A percentile compares a stretch with the other conserved stretches of the same genome.
Conservation (phyloP, 177 flowering plant species). For the Vitis hybrid region DNA sequence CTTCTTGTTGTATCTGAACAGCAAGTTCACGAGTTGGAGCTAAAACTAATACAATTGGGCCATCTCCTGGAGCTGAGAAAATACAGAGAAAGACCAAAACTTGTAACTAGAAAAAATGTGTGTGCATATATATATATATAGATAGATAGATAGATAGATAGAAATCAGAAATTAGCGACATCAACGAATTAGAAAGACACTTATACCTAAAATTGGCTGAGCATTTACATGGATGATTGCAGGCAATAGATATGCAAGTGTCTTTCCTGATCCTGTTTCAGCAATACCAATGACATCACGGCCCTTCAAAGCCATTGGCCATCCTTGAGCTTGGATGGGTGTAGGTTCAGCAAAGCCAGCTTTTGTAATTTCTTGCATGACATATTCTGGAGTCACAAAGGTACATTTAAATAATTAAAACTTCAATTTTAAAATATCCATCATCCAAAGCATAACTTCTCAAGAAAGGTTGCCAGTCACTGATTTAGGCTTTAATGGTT, state of each 20-base stretch:
- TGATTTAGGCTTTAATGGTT: too few relatives aligned
- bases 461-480: too few relatives aligned
- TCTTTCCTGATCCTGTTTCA: slow-evolving; percentile 99
- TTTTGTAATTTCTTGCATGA: slow-evolving; percentile 82
- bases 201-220: slow-evolving; percentile 85
- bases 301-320: slow-evolving; percentile 99
- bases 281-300: slow-evolving; percentile 99
- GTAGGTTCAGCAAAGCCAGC: slow-evolving; percentile 99
- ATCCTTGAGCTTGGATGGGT: slow-evolving; percentile 97
- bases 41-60: slow-evolving; percentile 94
- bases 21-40: slow-evolving; percentile 99
- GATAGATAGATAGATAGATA: background rate
- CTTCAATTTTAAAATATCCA: background rate
- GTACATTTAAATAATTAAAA: slow-evolving; percentile 1
- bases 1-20: slow-evolving; percentile 98
- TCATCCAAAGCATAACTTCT: background rate
- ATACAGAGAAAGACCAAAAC: slow-evolving; percentile 15
- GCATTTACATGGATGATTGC: slow-evolving; percentile 99
- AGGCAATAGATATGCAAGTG: slow-evolving; percentile 92
- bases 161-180: background rate
- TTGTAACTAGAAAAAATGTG: background rate
- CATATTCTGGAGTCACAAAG: slow-evolving; percentile 66
- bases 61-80: slow-evolving; percentile 91
- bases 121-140: too few relatives aligned
- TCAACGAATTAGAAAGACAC: too few relatives aligned